These are phyloP conservation scores for Decorospora gaudefroyi DNA, from an alignment of 2,329 filamentous ascomycete genomes.

Conservation along the genomic window DNA sequence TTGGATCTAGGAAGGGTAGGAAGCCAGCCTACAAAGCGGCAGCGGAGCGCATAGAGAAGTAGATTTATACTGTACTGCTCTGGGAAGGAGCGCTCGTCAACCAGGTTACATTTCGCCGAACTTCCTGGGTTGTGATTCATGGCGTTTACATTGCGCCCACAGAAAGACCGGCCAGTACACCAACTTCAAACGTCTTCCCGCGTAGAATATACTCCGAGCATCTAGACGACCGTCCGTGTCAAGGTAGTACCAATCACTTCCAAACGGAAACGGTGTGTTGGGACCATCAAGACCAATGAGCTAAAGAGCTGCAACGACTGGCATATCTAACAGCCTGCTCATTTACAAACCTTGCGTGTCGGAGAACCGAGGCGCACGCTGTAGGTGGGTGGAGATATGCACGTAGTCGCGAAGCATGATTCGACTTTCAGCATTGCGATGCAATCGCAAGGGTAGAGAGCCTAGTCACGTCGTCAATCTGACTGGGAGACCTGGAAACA, in stretches of 20 bases:
- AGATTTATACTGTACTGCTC: slow-evolving; percentile 10
- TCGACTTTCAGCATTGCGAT: slow-evolving; percentile 14
- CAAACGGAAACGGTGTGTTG: slow-evolving; percentile 4
- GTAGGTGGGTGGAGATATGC: slow-evolving; percentile 11
- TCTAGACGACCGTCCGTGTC: slow-evolving; percentile 7
- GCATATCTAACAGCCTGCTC: slow-evolving; percentile 11
- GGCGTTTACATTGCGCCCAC: slow-evolving; percentile 21
- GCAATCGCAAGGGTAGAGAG: slow-evolving; percentile 11
- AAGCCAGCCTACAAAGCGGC: background rate
- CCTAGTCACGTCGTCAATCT: slow-evolving; percentile 6
- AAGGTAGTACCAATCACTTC: slow-evolving; percentile 9
- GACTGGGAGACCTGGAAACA: slow-evolving; percentile 8
- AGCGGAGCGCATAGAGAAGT: background rate
- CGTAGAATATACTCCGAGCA: slow-evolving; percentile 20
- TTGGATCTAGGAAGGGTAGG: no score
- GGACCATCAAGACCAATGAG: slow-evolving; percentile 11
- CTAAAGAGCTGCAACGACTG: slow-evolving; percentile 18
- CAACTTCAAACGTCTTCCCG: slow-evolving; percentile 9
- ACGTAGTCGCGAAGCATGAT: slow-evolving; percentile 9
- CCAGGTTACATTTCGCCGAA: slow-evolving; percentile 6
- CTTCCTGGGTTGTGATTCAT: slow-evolving; percentile 5
- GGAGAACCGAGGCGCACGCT: slow-evolving; percentile 14
- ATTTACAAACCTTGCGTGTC: slow-evolving; percentile 24
- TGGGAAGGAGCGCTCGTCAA: slow-evolving; percentile 1
- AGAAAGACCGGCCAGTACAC: slow-evolving; percentile 21